These are phyloP conservation scores for Ochromonadaceae sp. DNA, from an alignment of 352 stramenopile species.

Conservation along the genomic window DNA sequence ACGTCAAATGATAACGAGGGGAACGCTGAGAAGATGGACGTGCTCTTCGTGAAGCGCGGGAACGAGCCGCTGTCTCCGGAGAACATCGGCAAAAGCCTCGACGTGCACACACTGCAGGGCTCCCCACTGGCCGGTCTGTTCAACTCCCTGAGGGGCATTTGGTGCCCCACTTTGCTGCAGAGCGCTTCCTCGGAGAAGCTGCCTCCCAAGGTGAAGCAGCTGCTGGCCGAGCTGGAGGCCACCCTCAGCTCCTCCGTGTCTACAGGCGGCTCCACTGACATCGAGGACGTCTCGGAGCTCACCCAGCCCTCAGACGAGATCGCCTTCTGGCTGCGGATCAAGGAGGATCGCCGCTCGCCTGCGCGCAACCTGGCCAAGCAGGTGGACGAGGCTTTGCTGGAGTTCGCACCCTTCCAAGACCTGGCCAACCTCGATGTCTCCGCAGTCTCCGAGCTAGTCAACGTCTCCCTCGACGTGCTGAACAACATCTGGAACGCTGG, in stretches of 20 bases:
- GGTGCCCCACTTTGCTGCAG: slow-evolving; percentile 48
- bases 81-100: slow-evolving; percentile 51
- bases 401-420: neutral
- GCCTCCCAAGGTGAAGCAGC: slow-evolving; percentile 56
- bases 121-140: slow-evolving; percentile 52
- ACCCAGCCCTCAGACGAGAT: slow-evolving; percentile 12
- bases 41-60: slow-evolving; percentile 47
- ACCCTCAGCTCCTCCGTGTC: slow-evolving; percentile 41
- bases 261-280: neutral
- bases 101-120: slow-evolving; percentile 34
- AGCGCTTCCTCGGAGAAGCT: slow-evolving; percentile 39
- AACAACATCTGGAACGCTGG: slow-evolving; percentile 58
- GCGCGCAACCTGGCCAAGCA: neutral
- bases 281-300: neutral
- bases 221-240: slow-evolving; percentile 50
- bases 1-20: too few species aligned
- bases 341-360: slow-evolving; percentile 4
- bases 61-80: slow-evolving; percentile 39
- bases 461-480: slow-evolving; percentile 56
- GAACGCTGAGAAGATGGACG: too few species aligned
- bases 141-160: slow-evolving; percentile 55
- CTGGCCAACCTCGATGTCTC: neutral
- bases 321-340: slow-evolving; percentile 10
- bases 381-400: slow-evolving; percentile 2
- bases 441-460: slow-evolving; percentile 45